Evolutionary conservation across 225 moss, liverwort and hornwort genomes (phyloP).

Genomic region (Polytrichum formosum): DNA sequence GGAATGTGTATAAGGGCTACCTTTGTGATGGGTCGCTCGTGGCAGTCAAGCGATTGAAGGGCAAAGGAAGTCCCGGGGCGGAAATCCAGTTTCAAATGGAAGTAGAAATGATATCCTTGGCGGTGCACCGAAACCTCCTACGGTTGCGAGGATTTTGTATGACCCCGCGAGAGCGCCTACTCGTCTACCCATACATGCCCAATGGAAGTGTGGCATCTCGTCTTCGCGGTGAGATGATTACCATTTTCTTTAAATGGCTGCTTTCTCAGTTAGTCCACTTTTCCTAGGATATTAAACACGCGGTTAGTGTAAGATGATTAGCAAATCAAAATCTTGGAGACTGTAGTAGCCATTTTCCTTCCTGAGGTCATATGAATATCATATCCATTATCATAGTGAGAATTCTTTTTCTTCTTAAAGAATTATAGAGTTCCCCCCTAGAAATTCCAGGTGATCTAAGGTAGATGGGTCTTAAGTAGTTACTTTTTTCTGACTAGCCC

Average conservation of each 20-base stretch:
- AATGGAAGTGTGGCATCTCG: slow-evolving; percentile 97
- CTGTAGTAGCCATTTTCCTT: too few species aligned
- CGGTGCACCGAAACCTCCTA: slow-evolving; percentile 83
- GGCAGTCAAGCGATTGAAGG: slow-evolving; percentile 86
- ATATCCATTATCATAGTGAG: too few species aligned
- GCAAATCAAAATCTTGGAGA: too few species aligned
- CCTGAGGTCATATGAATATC: too few species aligned
- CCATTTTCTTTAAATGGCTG: not conserved
- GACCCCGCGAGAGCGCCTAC: slow-evolving; percentile 89
- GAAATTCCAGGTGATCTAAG: too few species aligned
- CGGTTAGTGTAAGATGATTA: too few species aligned
- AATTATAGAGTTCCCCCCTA: too few species aligned
- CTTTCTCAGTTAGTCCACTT: too few species aligned
- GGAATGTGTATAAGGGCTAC: slow-evolving; percentile 87
- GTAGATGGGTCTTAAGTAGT: too few species aligned
- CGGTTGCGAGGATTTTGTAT: slow-evolving; percentile 87
- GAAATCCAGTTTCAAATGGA: slow-evolving; percentile 97
- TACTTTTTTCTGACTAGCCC: too few species aligned
- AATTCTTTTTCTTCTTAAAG: too few species aligned
- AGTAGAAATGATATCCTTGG: slow-evolving; percentile 92
- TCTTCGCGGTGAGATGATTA: slow-evolving; percentile 58
- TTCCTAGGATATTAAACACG: too few species aligned
- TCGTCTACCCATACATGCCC: slow-evolving; percentile 93
- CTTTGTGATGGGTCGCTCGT: slow-evolving; percentile 74
- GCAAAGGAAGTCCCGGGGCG: slow-evolving; percentile 76